Percentiles rank a stretch among this genome's conserved stretches.
Conservation (phyloP, 2,329 filamentous ascomycete species). For the Penicillium sp. region DNA sequence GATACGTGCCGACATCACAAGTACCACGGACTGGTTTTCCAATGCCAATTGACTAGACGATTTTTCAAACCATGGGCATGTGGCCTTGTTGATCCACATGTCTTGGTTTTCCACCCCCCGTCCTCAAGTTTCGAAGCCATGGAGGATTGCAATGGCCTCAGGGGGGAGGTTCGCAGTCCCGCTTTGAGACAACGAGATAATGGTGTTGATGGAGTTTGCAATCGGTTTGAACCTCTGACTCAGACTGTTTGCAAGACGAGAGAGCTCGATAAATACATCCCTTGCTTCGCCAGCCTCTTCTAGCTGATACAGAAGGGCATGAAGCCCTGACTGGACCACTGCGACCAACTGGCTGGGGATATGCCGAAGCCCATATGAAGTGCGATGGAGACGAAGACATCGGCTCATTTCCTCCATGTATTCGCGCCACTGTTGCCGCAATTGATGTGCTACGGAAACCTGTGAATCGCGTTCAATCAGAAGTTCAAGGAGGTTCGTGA, state of each 20-base stretch:
- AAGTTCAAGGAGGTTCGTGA: conserved; percentile 27
- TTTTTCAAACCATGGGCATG: background rate
- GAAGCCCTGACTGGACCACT: conserved; percentile 23
- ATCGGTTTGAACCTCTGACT: conserved; percentile 25
- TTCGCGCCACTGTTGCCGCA: conserved; percentile 13
- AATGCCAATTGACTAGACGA: background rate
- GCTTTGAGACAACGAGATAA: conserved; percentile 17
- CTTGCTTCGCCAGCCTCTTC: conserved; percentile 20
- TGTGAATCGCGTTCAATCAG: conserved; percentile 22
- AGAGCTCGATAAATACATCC: conserved; percentile 30
- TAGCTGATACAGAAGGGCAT: conserved; percentile 21
- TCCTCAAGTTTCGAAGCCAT: conserved; percentile 15
- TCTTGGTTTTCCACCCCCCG: background rate
- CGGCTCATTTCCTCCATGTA: conserved; percentile 28
- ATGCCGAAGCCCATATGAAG: conserved; percentile 30
- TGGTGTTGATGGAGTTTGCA: conserved; percentile 22
- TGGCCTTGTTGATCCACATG: no score
- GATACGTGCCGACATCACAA: background rate
- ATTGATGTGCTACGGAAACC: conserved; percentile 5
- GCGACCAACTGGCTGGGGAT: conserved; percentile 31
- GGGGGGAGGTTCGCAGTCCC: conserved; percentile 20
- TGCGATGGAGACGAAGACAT: conserved; percentile 29
- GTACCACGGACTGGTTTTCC: background rate
- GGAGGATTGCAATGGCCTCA: conserved; percentile 24
- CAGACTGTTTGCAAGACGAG: conserved; percentile 26